Evolutionary conservation across 139 green algal species (phyloP).

Genomic region (Choricystis sp.): DNA sequence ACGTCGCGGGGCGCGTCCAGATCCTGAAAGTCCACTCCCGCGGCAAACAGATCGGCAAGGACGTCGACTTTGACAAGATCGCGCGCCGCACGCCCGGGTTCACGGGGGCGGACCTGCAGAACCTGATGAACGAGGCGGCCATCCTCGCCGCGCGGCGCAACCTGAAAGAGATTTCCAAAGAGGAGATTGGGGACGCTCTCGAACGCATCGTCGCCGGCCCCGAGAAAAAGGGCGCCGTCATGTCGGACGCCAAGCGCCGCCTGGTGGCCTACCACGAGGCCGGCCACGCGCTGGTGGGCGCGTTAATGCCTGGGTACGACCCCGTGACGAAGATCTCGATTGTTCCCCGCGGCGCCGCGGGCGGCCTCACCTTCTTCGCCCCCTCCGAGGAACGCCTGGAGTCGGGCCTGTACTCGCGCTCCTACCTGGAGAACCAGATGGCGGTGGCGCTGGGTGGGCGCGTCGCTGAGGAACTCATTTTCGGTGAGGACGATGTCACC

Average conservation of each 20-base stretch:
- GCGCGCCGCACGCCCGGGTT: constrained; percentile 82
- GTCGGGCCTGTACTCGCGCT: constrained; percentile 62
- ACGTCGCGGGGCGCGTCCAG: constrained; percentile 71
- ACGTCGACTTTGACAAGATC: constrained; percentile 95
- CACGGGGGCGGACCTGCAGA: constrained; percentile 88
- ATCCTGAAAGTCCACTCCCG: constrained; percentile 91
- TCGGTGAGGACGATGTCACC: constrained; percentile 89
- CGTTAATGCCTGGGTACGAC: constrained; percentile 98
- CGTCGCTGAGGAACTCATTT: constrained; percentile 98
- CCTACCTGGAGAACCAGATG: constrained; percentile 55
- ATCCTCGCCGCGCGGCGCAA: constrained; percentile 88
- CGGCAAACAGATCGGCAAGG: constrained; percentile 93
- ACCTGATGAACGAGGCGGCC: constrained; percentile 99
- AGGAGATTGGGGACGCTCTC: constrained; percentile 96
- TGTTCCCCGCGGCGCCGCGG: constrained; percentile 83
- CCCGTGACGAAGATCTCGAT: constrained; percentile 98
- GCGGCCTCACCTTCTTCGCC: constrained; percentile 91
- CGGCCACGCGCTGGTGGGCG: constrained; percentile 84
- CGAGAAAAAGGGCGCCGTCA: constrained; percentile 95
- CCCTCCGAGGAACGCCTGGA: constrained; percentile 81
- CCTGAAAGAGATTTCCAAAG: constrained; percentile 97
- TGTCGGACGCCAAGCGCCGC: constrained; percentile 87
- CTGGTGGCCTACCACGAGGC: constrained; percentile 97
- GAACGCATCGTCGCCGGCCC: constrained; percentile 97
- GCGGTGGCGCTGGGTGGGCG: constrained; percentile 78